Conservation (phyloP, 2,329 filamentous ascomycete species). For the Stagonosporopsis rhizophila region DNA sequence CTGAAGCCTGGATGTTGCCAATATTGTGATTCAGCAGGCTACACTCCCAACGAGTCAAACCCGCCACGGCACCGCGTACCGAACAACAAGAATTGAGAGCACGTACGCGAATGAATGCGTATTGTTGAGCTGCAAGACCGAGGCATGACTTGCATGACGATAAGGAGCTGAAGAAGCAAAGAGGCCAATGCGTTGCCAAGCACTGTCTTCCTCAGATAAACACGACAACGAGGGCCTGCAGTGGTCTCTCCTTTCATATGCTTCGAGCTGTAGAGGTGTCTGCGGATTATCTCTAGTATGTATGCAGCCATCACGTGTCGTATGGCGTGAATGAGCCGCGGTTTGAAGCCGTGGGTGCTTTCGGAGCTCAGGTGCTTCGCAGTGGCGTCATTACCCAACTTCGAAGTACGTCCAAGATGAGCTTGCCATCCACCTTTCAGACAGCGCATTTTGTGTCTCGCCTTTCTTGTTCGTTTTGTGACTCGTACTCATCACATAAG, state of each 20-base stretch:
- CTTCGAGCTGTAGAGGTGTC: neutral
- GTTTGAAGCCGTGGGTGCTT: neutral
- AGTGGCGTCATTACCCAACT: conserved; percentile 20
- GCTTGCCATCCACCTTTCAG: neutral
- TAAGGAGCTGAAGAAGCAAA: conserved; percentile 5
- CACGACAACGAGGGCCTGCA: neutral
- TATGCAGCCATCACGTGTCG: conserved; percentile 7
- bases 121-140: conserved; percentile 18
- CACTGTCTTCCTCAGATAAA: neutral
- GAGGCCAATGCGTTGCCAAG: conserved; percentile 12
- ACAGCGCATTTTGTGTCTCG: neutral
- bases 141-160: conserved; percentile 3
- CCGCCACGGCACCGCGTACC: neutral
- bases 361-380: neutral
- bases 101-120: neutral
- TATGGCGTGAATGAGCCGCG: neutral
- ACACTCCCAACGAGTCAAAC: neutral
- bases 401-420: conserved; percentile 9
- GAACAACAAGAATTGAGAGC: neutral
- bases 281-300: neutral
- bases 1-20: neutral
- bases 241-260: neutral
- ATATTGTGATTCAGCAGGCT: neutral
- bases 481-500: neutral
- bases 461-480: neutral